Evolutionary conservation across 2,329 filamentous ascomycete species (phyloP), one percentile per base, ranked within the genome.

Genomic region (Trichoderma sp.): DNA sequence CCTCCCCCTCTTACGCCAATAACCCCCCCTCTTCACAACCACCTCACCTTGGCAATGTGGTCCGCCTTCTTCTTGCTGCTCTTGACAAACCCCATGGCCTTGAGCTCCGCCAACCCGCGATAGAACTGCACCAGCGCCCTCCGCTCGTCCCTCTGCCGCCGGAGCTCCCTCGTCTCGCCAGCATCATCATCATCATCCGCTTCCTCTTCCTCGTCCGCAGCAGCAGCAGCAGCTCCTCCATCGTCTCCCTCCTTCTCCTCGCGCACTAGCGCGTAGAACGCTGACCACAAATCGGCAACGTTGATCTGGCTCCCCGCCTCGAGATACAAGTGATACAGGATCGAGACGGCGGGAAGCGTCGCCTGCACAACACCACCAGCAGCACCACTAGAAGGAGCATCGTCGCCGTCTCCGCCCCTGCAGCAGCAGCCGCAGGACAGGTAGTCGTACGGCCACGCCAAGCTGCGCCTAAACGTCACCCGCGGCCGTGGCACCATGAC

Each of bases 31-130:
- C 5, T 34, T 75, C 67, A 86, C 67, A 95, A 79, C 71, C 94
- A 95, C 75, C 90, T 93, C 87, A 93, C 82, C 80, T 97, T 98
- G 45, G 92, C 89, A 70, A 98, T 81, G 78, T 98, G 94, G 75
- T 98, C 95, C 26, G 88, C 87, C 82, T 96, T 97, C 82, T 93
- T 97, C 78, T 90, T 91, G 73, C 90, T 98, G 67, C 85, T 84
- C 80, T 95, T 97, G 67, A 98, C 84, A 78, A 97, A 90, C 7
- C 95, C 95, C 72, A 99, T 82, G 62, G 89, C 86, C 75, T 89
- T 90, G 74, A 99, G 77, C 76, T 99, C 95, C 0, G 94, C 92
- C 68, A 98, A 77, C 5, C 86, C 91, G 67, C 88, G 85, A 76
- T 97, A 97, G 77, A 98, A 99, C 66, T 91, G 79, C 48, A 92